A percentile compares a stretch with the other conserved stretches of the same genome.
phyloP scores from a whole-genome alignment of 345 rosid genomes.

The Draba incana region DNA sequence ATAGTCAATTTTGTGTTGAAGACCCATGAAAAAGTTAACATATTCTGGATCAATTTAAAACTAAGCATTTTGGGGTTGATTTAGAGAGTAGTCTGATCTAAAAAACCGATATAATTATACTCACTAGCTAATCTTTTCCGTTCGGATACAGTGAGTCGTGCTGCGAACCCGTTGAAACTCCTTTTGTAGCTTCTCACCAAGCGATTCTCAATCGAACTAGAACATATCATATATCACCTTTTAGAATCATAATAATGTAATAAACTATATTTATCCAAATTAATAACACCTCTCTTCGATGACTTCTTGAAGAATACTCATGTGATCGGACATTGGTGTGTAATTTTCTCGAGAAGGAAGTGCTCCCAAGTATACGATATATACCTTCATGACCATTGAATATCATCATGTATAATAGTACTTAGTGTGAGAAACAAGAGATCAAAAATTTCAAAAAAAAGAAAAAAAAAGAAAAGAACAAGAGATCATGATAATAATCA shows the following conservation, averaged over 20 bases:
- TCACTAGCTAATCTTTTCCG: constrained; percentile 11
- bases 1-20: no score
- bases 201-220: constrained; percentile 17
- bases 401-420: constrained; percentile 6
- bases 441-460: no score
- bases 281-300: constrained; percentile 8
- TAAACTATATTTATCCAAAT: background rate
- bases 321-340: constrained; percentile 22
- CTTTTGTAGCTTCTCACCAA: constrained; percentile 29
- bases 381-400: constrained; percentile 9
- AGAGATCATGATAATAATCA: no score
- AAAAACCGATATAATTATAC: background rate
- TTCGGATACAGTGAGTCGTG: constrained; percentile 18
- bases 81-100: background rate
- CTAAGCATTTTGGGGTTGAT: no score
- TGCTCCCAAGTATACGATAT: constrained; percentile 32
- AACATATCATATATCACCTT: background rate
- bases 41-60: no score
- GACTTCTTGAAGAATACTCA: constrained; percentile 25
- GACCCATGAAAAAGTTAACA: no score
- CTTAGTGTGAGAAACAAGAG: constrained; percentile 1
- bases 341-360: constrained; percentile 22
- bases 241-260: background rate
- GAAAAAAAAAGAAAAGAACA: no score
- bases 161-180: constrained; percentile 26